Conservation (phyloP, 2,329 filamentous ascomycete species). For the Didymella segeticola region DNA sequence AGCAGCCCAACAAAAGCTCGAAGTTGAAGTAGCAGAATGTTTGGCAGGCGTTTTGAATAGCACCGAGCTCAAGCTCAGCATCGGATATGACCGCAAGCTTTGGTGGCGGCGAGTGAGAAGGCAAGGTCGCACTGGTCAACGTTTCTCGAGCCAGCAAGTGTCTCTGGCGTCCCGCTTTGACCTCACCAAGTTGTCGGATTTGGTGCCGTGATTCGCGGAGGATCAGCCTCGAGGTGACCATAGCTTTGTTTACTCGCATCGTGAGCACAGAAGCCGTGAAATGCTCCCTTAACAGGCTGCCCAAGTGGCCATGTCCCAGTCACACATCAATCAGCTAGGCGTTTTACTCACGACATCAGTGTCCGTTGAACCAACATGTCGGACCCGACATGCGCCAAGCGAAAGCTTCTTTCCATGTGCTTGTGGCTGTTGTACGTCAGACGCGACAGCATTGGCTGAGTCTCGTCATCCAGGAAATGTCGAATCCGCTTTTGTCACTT, state of each 20-base stretch:
- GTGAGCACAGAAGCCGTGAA: conserved; percentile 20
- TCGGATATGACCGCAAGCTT: conserved; percentile 26
- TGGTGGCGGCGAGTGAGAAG: conserved; percentile 22
- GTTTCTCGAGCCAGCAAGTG: conserved; percentile 20
- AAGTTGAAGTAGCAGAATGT: not conserved
- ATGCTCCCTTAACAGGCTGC: conserved; percentile 15
- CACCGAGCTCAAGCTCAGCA: conserved; percentile 9
- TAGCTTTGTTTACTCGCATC: conserved; percentile 26
- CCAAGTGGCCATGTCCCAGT: conserved; percentile 20
- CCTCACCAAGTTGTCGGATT: conserved; percentile 25
- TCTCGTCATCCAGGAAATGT: conserved; percentile 16
- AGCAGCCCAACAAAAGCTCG: conserved; percentile 2
- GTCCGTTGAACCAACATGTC: conserved; percentile 23
- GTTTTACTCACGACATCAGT: conserved; percentile 24
- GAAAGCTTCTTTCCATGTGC: conserved; percentile 29
- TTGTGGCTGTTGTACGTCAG: conserved; percentile 18
- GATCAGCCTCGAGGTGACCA: conserved; percentile 28
- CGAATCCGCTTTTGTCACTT: conserved; percentile 15
- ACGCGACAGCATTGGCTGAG: conserved; percentile 22
- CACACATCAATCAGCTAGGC: conserved; percentile 21
- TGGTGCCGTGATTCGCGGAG: conserved; percentile 26
- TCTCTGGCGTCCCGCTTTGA: conserved; percentile 25
- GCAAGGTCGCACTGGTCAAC: conserved; percentile 18
- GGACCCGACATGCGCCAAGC: conserved; percentile 26
- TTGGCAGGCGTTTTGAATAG: conserved; percentile 11